A percentile compares a stretch with the other conserved stretches of the same genome.
Evolutionary conservation across 805 yeast species (phyloP).

Genomic region (Ogataea kodamae): DNA sequence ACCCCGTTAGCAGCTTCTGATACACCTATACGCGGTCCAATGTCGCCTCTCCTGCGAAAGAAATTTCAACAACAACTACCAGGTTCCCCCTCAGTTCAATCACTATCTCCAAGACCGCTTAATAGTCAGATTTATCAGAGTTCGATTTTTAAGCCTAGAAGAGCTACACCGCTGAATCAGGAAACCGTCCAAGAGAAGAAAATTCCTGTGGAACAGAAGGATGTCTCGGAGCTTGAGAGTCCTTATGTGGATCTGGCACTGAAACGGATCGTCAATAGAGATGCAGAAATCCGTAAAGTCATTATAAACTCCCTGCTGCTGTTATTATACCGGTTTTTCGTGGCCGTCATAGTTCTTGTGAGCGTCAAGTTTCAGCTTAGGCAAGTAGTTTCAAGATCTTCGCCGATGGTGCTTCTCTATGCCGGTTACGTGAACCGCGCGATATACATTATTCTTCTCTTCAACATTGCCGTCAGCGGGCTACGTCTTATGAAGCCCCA

Average conservation of each 20-base stretch:
- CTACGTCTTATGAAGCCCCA: conserved; percentile 37
- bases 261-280: conserved; percentile 41
- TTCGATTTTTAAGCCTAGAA: conserved; percentile 23
- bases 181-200: conserved; percentile 5
- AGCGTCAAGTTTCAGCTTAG: conserved; percentile 14
- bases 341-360: conserved; percentile 23
- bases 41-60: conserved; percentile 17
- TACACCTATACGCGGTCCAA: conserved; percentile 10
- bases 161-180: conserved; percentile 8
- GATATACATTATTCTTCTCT: conserved; percentile 25
- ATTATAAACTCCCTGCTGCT: conserved; percentile 29
- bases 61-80: conserved; percentile 16
- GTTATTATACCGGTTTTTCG: conserved; percentile 30
- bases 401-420: neutral
- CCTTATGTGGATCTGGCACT: conserved; percentile 45
- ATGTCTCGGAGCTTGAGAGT: conserved; percentile 22
- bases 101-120: neutral
- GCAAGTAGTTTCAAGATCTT: conserved; percentile 1
- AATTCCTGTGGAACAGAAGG: conserved; percentile 1
- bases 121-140: conserved; percentile 20
- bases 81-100: conserved; percentile 4
- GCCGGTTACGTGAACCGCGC: conserved; percentile 19
- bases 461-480: conserved; percentile 30
- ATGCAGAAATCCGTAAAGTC: conserved; percentile 34
- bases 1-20: conserved; percentile 10